These are phyloP conservation scores for Yamadazyma triangularis DNA, from an alignment of 1,139 yeast genomes.

Conservation along the genomic window DNA sequence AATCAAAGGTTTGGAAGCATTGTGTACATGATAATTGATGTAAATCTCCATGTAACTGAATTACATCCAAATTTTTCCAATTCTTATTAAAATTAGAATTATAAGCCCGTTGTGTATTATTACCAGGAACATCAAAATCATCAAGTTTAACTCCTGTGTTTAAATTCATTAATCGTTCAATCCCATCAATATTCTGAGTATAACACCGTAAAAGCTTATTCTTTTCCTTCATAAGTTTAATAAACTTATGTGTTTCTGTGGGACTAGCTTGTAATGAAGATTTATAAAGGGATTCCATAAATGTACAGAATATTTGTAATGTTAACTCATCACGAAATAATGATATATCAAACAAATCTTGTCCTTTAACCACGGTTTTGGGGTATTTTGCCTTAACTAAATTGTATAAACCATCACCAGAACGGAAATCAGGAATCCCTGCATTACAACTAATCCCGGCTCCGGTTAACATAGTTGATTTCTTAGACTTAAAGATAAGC, in stretches of 20 bases:
- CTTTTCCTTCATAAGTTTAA: slow-evolving; percentile 58
- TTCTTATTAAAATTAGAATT: slow-evolving; percentile 24
- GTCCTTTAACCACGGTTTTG: slow-evolving; percentile 65
- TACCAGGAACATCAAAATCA: slow-evolving; percentile 18
- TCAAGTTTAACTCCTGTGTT: slow-evolving; percentile 35
- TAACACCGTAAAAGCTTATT: slow-evolving; percentile 76
- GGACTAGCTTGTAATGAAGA: slow-evolving; percentile 66
- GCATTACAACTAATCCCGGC: slow-evolving; percentile 97
- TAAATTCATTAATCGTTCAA: slow-evolving; percentile 38
- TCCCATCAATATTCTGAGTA: slow-evolving; percentile 69
- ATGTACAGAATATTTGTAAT: slow-evolving; percentile 67
- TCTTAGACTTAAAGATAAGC: slow-evolving; percentile 43
- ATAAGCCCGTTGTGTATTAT: slow-evolving; percentile 7
- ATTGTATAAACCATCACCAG: slow-evolving; percentile 77
- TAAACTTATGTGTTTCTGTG: slow-evolving; percentile 79
- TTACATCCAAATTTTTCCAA: slow-evolving; percentile 70
- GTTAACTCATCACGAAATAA: slow-evolving; percentile 67
- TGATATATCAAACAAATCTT: slow-evolving; percentile 84
- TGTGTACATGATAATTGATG: slow-evolving; percentile 69
- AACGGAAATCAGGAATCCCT: slow-evolving; percentile 93
- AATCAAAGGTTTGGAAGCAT: slow-evolving; percentile 55
- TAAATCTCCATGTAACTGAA: slow-evolving; percentile 88
- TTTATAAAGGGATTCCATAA: slow-evolving; percentile 68
- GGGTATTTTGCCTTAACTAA: slow-evolving; percentile 64
- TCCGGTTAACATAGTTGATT: slow-evolving; percentile 70